Percentiles rank a stretch among this genome's conserved stretches.
Conservation (phyloP, 148 eudicot genomes). For the Linanthus parryae region DNA sequence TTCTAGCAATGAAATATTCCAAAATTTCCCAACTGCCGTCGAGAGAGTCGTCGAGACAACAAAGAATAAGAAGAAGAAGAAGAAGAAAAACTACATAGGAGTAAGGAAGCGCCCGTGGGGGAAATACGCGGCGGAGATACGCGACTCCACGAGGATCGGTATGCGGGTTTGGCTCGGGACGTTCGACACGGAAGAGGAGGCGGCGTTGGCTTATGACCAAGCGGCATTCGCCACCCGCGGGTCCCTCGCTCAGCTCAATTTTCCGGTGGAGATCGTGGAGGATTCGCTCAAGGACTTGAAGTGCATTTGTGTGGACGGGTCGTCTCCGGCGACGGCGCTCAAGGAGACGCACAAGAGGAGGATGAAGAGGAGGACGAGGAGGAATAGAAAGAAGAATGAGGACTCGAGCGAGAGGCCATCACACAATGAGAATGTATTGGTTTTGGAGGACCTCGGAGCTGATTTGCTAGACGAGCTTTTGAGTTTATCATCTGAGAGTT, state of each 20-base stretch:
- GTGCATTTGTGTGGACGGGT: background rate
- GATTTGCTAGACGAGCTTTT: background rate
- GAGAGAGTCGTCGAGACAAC: no score
- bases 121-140: slow-evolving; percentile 1
- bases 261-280: no score
- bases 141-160: background rate
- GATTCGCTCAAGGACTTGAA: no score
- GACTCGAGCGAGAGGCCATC: background rate
- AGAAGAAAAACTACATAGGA: background rate
- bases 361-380: background rate
- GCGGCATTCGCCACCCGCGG: no score
- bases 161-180: background rate
- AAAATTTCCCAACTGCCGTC: no score
- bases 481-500: no score
- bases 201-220: no score
- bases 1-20: no score
- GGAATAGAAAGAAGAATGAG: background rate
- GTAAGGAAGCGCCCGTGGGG: background rate
- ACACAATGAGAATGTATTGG: background rate
- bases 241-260: no score
- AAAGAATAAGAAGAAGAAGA: no score
- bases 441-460: background rate
- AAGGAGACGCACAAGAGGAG: background rate
- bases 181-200: no score
- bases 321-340: background rate